A percentile compares a stretch with the other conserved stretches of the same genome.
Conservation (phyloP, 2,329 filamentous ascomycete species). For the Herpotrichia juniperi region DNA sequence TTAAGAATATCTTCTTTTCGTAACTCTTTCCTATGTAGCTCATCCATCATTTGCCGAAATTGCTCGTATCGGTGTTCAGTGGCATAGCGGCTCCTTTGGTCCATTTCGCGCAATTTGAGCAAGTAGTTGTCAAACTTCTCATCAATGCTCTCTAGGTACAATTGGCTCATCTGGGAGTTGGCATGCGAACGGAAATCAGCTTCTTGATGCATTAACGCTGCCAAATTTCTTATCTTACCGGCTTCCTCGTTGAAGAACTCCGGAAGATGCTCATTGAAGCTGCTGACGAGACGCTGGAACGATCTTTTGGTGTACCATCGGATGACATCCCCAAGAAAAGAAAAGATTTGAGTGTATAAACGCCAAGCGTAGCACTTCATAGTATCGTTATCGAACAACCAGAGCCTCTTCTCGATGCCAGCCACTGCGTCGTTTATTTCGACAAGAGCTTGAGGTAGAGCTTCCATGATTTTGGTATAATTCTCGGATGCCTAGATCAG, state of each 20-base stretch:
- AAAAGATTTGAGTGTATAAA: neutral
- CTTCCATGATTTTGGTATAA: neutral
- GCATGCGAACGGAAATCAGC: neutral
- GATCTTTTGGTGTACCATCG: slow-evolving; percentile 1
- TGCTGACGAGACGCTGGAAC: neutral
- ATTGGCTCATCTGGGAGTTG: neutral
- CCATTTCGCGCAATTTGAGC: neutral
- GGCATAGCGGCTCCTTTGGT: neutral
- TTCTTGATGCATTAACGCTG: neutral
- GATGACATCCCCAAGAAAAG: neutral
- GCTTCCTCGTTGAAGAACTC: neutral
- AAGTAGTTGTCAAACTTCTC: neutral
- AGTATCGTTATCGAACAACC: neutral
- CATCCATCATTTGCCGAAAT: neutral
- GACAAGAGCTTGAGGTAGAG: neutral
- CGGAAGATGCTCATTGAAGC: neutral
- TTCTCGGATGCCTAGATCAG: neutral
- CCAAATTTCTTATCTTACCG: neutral
- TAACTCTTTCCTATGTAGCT: neutral
- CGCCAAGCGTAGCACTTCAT: neutral
- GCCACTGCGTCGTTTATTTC: neutral
- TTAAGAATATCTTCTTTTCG: neutral
- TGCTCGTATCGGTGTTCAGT: neutral
- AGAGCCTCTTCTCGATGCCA: neutral
- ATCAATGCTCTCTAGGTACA: neutral